Evolutionary conservation across 1,284 basidiomycete genomes (phyloP), one percentile per base, ranked within the genome.

Genomic region (Blastosporella zonata): DNA sequence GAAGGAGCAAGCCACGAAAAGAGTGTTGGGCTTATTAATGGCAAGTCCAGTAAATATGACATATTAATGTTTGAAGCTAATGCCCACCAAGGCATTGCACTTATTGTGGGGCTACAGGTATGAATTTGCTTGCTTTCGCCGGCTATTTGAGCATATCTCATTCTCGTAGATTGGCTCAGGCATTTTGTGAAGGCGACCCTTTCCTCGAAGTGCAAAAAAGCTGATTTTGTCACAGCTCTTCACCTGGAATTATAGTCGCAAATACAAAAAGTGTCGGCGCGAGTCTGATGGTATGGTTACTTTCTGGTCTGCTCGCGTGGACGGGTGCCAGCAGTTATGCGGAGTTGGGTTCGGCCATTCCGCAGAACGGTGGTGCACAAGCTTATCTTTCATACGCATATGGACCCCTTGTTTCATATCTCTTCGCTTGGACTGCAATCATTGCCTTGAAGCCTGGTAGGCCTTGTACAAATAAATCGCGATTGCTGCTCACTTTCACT

Each of bases 291-390:
- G 89, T 94, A 6, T 95, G 92, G 92, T 57, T 89, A 8, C 70
- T 78, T 2, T 85, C 88, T 47, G 93, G 93, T 2, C 50, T 93
- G 9, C 71, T 97, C 9, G 91, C 81, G 2, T 97, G 94, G 94
- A 96, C 94, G 3, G 94, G 94, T 2, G 93, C 92, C 34, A 92
- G 89, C 63, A 92, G 87, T 57, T 95, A 87, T 63, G 91, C 92
- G 6, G 91, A 96, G 68, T 74, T 97, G 46, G 90, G 90, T 46
- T 84, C 82, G 29, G 84, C 79, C 49, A 92, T 91, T 70, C 93
- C 85, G 47, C 75, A 87, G 57, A 92, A 94, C 58, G 94, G 93
- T 21, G 94, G 94, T 20, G 85, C 93, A 12, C 94, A 97, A 65
- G 93, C 75, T 12, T 78, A 98, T 66, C 82, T 97, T 13, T 83